Conservation (phyloP, 345 rosid genomes). For the Eucalyptus erythrocorys region DNA sequence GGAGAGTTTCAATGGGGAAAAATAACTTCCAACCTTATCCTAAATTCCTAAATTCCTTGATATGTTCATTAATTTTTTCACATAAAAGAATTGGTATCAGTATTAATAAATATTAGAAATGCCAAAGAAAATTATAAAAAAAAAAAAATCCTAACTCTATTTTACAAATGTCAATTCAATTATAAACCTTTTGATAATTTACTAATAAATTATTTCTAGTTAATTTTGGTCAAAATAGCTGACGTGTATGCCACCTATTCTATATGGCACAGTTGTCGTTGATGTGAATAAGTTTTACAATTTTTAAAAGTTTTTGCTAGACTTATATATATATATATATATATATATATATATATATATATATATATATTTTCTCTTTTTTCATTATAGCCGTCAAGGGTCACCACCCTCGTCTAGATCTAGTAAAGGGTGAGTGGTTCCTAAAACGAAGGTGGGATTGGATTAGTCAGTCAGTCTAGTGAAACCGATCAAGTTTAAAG, state of each 20-base stretch:
- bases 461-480: accelerated
- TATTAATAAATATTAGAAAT: too few species aligned
- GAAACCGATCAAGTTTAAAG: too few species aligned
- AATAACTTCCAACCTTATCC: neutral
- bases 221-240: accelerated
- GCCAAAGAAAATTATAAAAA: neutral
- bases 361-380: too few species aligned
- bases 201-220: accelerated
- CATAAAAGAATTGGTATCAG: neutral
- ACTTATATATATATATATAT: too few species aligned
- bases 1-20: neutral
- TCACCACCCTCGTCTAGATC: accelerated
- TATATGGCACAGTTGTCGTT: too few species aligned
- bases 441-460: accelerated
- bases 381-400: accelerated
- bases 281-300: too few species aligned
- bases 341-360: accelerated
- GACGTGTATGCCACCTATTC: accelerated
- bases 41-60: neutral
- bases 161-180: neutral
- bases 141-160: neutral
- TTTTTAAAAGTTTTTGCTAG: accelerated
- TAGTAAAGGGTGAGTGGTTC: too few species aligned
- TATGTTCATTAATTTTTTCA: neutral
- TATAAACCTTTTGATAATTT: neutral